Evolutionary conservation across 495 filamentous ascomycete genomes (phyloP), one percentile per base, ranked within the genome.

Genomic region (Aspergillus asperescens): DNA sequence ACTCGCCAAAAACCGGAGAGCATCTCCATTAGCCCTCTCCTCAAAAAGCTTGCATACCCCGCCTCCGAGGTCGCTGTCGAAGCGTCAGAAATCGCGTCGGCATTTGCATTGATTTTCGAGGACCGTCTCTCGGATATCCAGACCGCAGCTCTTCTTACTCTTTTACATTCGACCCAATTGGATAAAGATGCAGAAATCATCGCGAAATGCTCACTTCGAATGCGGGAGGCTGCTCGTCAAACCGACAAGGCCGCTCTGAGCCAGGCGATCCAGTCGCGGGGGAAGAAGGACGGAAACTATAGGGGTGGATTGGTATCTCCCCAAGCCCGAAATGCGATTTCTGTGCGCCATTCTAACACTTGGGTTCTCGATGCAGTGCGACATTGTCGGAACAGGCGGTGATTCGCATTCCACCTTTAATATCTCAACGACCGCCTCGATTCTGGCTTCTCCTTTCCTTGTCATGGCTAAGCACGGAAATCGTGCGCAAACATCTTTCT

Each of bases 391-490:
- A 61, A 99, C 94, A 12, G 94, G 94, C 44, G 94, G 94, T 63
- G 93, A 97, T 72, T 85, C 86, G 27, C 90, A 96, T 75, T 87
- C 90, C 66, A 99, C 94, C 16, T 97, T 95, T 81, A 99, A 99
- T 67, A 89, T 99, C 66, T 89, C 84, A 57, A 97, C 93, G 3
- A 95, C 92, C 6, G 81, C 94, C 4, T 95, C 90, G 5, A 95
- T 99, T 61, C 77, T 99, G 38, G 90, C 87, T 50, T 92, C 90
- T 5, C 82, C 87, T 13, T 70, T 89, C 10, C 78, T 96, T 15
- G 73, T 93, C 38, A 77, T 95, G 46, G 87, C 86, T 49, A 98
- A 99, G 69, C 93, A 99, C 73, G 94, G 94, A 51, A 97, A 97
- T 73, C 82, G 83, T 48, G 90, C 93, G n/a, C 89, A 90, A 7